Conservation (phyloP, 257 asterid species). For the Solanum chilense region DNA sequence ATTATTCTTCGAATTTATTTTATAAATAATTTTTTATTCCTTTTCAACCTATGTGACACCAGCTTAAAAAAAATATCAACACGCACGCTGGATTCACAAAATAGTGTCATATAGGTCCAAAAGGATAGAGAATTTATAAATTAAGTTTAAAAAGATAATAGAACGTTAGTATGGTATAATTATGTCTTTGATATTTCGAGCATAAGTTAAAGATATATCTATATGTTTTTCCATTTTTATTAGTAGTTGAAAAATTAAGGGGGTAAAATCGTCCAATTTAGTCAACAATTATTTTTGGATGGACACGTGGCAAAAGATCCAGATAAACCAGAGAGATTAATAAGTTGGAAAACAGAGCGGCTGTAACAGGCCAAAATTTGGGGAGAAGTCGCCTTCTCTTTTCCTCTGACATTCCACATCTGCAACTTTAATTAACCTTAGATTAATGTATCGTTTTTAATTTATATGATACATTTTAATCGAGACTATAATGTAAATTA, state of each 20-base stretch:
- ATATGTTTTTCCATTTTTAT: no score
- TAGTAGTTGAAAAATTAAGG: neutral
- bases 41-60: no score
- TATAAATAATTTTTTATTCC: no score
- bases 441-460: neutral
- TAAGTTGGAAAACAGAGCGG: slow-evolving; percentile 1
- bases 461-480: neutral
- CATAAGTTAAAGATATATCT: fast-evolving
- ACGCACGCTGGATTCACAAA: no score
- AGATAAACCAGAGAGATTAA: neutral
- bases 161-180: no score
- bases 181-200: fast-evolving
- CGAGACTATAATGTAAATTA: fast-evolving
- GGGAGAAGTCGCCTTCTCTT: slow-evolving; percentile 52
- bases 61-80: no score
- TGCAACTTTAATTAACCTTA: slow-evolving; percentile 14
- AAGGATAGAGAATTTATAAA: no score
- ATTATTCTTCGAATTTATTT: no score
- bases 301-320: slow-evolving; percentile 16
- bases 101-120: no score
- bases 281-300: slow-evolving; percentile 1
- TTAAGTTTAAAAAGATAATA: no score
- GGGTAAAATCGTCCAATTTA: neutral
- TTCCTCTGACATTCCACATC: slow-evolving; percentile 74
- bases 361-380: slow-evolving; percentile 26